Evolutionary conservation across 2,329 filamentous ascomycete species (phyloP).

Genomic region (Colletotrichum lupini): DNA sequence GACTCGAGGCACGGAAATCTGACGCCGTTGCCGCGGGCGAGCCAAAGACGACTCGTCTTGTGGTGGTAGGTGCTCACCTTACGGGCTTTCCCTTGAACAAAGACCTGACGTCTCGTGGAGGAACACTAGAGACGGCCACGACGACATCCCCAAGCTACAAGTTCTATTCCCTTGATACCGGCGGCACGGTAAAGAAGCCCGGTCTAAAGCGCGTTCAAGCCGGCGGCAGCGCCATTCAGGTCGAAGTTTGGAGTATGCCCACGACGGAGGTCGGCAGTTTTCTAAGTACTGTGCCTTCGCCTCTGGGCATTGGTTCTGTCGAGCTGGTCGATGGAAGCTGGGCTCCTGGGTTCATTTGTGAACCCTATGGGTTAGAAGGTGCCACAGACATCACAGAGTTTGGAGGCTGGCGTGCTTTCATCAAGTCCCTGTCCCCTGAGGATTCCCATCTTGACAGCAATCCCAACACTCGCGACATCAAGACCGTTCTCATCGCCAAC

Average conservation of each 20-base stretch:
- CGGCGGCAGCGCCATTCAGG: constrained; percentile 43
- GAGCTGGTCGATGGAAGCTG: constrained; percentile 47
- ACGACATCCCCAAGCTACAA: constrained; percentile 45
- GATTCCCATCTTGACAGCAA: background rate
- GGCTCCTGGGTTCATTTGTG: constrained; percentile 51
- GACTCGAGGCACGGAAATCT: constrained; percentile 12
- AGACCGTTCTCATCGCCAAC: constrained; percentile 73
- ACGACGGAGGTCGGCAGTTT: constrained; percentile 44
- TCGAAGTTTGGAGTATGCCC: constrained; percentile 51
- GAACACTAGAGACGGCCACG: constrained; percentile 38
- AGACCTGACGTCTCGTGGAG: constrained; percentile 46
- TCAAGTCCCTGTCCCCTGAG: background rate
- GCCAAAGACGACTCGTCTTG: constrained; percentile 36
- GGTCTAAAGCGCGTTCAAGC: constrained; percentile 43
- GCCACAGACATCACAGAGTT: constrained; percentile 46
- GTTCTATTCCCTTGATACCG: constrained; percentile 42
- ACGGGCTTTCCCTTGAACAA: constrained; percentile 47
- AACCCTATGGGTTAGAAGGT: constrained; percentile 44
- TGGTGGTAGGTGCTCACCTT: constrained; percentile 50
- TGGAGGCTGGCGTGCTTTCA: constrained; percentile 47
- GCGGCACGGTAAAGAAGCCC: constrained; percentile 42
- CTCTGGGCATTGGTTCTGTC: constrained; percentile 48
- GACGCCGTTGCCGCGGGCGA: constrained; percentile 34
- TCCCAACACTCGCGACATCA: constrained; percentile 31
- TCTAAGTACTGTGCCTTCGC: constrained; percentile 45